A percentile compares a stretch with the other conserved stretches of the same genome.
Conservation (phyloP, 2,329 filamentous ascomycete species). For the Graphium sp. region DNA sequence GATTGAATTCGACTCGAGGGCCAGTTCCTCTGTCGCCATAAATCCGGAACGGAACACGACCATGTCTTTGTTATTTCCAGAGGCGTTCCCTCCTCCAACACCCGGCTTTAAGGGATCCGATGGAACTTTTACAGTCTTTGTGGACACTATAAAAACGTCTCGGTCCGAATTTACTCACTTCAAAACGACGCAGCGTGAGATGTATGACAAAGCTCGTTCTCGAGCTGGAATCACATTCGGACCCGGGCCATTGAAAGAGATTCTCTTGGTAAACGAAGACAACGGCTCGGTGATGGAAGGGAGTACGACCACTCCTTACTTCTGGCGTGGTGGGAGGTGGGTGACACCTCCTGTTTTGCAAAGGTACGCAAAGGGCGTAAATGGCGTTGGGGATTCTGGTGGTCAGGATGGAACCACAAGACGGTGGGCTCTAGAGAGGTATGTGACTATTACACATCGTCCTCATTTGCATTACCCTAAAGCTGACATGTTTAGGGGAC, state of each 20-base stretch:
- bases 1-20: no score
- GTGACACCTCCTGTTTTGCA: conserved; percentile 55
- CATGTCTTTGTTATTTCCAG: no score
- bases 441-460: conserved; percentile 1
- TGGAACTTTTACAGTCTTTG: conserved; percentile 24
- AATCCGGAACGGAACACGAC: no score
- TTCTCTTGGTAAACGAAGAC: conserved; percentile 52
- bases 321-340: conserved; percentile 59
- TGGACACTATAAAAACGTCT: conserved; percentile 23
- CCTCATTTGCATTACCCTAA: conserved; percentile 4
- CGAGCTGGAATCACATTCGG: conserved; percentile 35
- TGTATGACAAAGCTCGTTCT: conserved; percentile 55
- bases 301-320: conserved; percentile 67
- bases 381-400: conserved; percentile 33
- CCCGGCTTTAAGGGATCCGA: no score
- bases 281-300: conserved; percentile 72
- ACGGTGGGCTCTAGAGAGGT: conserved; percentile 64
- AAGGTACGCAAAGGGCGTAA: no score
- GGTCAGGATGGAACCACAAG: conserved; percentile 73
- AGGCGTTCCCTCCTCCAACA: no score
- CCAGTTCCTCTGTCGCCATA: no score
- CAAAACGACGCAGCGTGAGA: conserved; percentile 63
- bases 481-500: conserved; percentile 17
- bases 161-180: conserved; percentile 57
- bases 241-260: conserved; percentile 34